Conservation (phyloP, 768 basidiomycete genomes). For the Trametes cingulata region DNA sequence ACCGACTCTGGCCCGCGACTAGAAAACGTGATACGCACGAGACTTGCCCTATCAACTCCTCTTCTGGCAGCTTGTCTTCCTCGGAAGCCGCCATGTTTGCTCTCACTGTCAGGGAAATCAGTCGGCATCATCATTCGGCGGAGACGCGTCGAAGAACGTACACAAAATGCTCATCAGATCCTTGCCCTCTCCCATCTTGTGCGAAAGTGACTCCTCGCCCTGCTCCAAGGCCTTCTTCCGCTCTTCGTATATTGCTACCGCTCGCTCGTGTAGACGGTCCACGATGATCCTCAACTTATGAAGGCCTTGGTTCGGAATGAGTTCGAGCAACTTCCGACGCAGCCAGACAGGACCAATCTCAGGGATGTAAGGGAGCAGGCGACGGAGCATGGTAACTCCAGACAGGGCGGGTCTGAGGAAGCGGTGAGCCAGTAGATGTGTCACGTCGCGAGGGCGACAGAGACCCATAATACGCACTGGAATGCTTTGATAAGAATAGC, state of each 20-base stretch:
- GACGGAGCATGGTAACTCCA: not conserved
- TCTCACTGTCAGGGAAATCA: conserved; percentile 12
- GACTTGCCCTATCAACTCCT: conserved; percentile 30
- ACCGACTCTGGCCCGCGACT: not conserved
- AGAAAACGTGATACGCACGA: conserved; percentile 16
- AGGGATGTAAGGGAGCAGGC: conserved; percentile 1
- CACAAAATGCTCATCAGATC: conserved; percentile 31
- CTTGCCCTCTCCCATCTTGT: conserved; percentile 27
- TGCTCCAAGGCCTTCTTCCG: conserved; percentile 13
- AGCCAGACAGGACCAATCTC: not conserved
- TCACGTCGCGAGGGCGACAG: not conserved
- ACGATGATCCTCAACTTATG: not conserved
- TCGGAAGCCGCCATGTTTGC: conserved; percentile 21
- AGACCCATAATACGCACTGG: conserved; percentile 7
- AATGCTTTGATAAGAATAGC: conserved; percentile 19
- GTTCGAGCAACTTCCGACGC: not conserved
- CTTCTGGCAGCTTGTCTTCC: conserved; percentile 27
- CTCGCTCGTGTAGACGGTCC: conserved; percentile 1
- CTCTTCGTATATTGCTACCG: conserved; percentile 32
- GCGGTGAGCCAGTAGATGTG: not conserved
- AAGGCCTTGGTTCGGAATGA: conserved; percentile 3
- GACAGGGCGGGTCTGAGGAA: not conserved
- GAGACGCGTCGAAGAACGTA: conserved; percentile 4
- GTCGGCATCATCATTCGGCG: not conserved
- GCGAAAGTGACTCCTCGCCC: conserved; percentile 20